Conservation (phyloP, 441 rosid genomes). For the Capsella rubella region DNA sequence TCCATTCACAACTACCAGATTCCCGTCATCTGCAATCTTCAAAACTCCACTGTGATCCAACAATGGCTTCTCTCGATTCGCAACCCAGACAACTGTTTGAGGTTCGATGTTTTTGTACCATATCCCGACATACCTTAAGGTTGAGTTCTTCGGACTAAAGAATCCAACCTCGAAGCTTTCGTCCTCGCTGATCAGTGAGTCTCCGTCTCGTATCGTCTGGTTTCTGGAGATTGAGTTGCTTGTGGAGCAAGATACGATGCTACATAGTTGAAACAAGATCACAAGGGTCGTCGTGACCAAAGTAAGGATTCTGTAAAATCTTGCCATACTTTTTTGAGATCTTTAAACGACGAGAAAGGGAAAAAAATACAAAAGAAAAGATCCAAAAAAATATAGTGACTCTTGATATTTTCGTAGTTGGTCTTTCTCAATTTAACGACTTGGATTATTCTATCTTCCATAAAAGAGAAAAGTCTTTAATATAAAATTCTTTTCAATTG, state of each 20-base stretch:
- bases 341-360: not conserved
- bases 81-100: slow-evolving; percentile 70
- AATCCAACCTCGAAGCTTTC: slow-evolving; percentile 67
- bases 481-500: not conserved
- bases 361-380: not conserved
- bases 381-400: slow-evolving; percentile 3
- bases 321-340: slow-evolving; percentile 26
- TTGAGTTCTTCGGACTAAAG: slow-evolving; percentile 54
- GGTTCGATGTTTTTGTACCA: slow-evolving; percentile 67
- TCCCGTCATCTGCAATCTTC: slow-evolving; percentile 42
- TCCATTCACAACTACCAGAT: slow-evolving; percentile 40
- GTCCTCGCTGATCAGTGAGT: slow-evolving; percentile 46
- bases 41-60: slow-evolving; percentile 54
- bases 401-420: not conserved
- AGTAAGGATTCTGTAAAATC: slow-evolving; percentile 29
- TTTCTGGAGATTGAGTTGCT: slow-evolving; percentile 52
- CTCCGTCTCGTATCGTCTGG: slow-evolving; percentile 56
- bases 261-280: slow-evolving; percentile 36
- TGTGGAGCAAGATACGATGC: slow-evolving; percentile 45
- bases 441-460: not conserved
- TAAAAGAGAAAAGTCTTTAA: not conserved
- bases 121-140: slow-evolving; percentile 64
- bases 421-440: not conserved
- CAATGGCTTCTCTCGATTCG: slow-evolving; percentile 68
- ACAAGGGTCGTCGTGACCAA: slow-evolving; percentile 23